Percentiles rank a stretch among this genome's conserved stretches.
These are phyloP conservation scores for Rhizophlyctis rosea DNA, from an alignment of 192 early-diverging fungal species.

Conservation along the genomic window DNA sequence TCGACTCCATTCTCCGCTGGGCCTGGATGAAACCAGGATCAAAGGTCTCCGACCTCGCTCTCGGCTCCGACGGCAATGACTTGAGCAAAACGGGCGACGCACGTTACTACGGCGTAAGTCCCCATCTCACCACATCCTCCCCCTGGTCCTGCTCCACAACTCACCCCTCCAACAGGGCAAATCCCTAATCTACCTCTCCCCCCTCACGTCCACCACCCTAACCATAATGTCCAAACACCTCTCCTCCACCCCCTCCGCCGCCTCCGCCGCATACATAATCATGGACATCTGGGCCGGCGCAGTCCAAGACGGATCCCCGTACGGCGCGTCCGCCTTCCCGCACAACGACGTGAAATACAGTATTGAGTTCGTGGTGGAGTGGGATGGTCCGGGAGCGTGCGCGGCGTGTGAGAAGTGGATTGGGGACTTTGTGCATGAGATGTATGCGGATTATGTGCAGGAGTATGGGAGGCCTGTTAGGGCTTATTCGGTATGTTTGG, in stretches of 20 bases:
- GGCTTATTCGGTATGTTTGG: too few relatives aligned
- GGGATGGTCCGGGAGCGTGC: not conserved
- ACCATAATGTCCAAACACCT: constrained; percentile 2
- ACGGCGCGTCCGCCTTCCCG: constrained; percentile 1
- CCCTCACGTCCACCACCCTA: not conserved
- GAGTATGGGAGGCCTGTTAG: not conserved
- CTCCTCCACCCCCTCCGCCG: not conserved
- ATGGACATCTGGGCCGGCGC: constrained; percentile 8
- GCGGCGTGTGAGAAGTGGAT: not conserved
- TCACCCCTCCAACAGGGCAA: not conserved
- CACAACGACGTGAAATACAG: too few relatives aligned
- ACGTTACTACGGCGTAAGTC: too few relatives aligned
- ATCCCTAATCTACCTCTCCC: not conserved
- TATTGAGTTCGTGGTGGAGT: not conserved
- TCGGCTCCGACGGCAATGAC: too few relatives aligned
- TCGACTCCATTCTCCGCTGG: constrained; percentile 5
- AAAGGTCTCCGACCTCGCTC: too few relatives aligned
- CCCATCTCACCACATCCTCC: too few relatives aligned
- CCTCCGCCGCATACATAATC: constrained; percentile 3
- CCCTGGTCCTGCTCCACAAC: not conserved
- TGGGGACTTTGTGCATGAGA: not conserved
- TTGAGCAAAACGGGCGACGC: too few relatives aligned
- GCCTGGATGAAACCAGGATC: not conserved
- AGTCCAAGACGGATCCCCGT: not conserved
- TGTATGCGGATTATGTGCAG: not conserved